These are phyloP conservation scores for Cordyceps cicadae DNA, from an alignment of 2,329 filamentous ascomycete species.

Conservation along the genomic window DNA sequence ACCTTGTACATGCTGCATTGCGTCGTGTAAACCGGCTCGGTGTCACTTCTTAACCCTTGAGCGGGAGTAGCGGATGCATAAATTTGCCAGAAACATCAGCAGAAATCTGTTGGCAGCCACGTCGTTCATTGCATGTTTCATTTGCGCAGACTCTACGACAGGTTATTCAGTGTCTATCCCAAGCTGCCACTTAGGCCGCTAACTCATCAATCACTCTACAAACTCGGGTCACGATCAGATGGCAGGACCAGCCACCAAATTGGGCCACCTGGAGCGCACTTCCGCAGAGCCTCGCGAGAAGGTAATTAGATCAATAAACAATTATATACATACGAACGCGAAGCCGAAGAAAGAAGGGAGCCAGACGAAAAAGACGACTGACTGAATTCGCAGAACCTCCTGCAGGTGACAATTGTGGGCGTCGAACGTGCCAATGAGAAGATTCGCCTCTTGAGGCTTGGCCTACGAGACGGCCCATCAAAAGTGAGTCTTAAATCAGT, in stretches of 20 bases:
- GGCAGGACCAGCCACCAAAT: neutral
- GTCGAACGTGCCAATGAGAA: constrained; percentile 58
- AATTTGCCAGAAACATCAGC: neutral
- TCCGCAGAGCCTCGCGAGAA: constrained; percentile 63
- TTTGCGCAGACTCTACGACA: neutral
- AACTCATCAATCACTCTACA: neutral
- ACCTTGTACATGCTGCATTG: neutral
- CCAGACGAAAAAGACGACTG: neutral
- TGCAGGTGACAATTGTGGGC: constrained; percentile 51
- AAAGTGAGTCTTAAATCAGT: constrained; percentile 32
- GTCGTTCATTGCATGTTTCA: neutral
- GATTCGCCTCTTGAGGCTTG: constrained; percentile 60
- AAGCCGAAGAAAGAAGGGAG: neutral
- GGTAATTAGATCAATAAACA: constrained; percentile 22
- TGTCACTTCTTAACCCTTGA: neutral
- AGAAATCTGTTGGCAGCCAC: neutral
- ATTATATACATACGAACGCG: neutral
- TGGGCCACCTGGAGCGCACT: constrained; percentile 60
- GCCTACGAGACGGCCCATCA: constrained; percentile 39
- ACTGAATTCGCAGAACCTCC: constrained; percentile 33
- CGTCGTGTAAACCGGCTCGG: neutral
- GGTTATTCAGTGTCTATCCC: neutral
- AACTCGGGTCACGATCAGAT: neutral
- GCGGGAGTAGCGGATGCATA: neutral
- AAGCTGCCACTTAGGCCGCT: neutral